Base-by-base conservation (phyloP, 2,329 filamentous ascomycete genomes). In the Epichloe gansuensis region DNA sequence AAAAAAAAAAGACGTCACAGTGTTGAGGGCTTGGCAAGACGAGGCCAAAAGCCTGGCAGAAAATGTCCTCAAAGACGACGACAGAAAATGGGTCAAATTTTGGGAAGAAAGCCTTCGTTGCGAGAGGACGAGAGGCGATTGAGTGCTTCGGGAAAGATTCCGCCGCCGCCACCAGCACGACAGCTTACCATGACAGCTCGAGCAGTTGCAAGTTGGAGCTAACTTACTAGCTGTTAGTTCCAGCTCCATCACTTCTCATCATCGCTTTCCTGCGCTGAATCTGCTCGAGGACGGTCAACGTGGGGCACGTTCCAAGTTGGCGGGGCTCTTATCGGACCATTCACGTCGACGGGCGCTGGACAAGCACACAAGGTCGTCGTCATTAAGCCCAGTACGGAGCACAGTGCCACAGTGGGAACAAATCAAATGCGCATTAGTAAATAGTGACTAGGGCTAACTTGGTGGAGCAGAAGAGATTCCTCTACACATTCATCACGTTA, bases 271-370 rank as follows among this genome's bases (percentile, higher is more conserved):
- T 11, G 31, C n/a, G 27, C 34, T 38, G 43, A 31, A 34, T 17
- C 25, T 9, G 13, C 17, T 17, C 12, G 3, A 25, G 17, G 27
- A 50, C 40, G 39, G n/a, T 21, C 31, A 50, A 45, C 47, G 53
- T 52, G 53, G 53, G 53, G 53, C 50, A 27, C 31, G 51, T 42
- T 48, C 50, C 17, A 25, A 40, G 31, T 25, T 50, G 53, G 50
- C 47, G 50, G 53, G 53, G 50, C 47, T 47, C 49, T 51, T 50
- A 51, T 51, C 49, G 49, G 35, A 34, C 49, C 49, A 51, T 34
- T 51, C 42, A 51, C 42, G 34, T 35, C 35, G 23, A 40, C 39
- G 35, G 17, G 43, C 27, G 17, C 36, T 9, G 27, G 39, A 34
- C 46, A 40, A 23, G 21, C 17, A 21, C 17, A 21, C 17, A 21